Conservation (phyloP, 257 asterid genomes). For the Plantago ovata region DNA sequence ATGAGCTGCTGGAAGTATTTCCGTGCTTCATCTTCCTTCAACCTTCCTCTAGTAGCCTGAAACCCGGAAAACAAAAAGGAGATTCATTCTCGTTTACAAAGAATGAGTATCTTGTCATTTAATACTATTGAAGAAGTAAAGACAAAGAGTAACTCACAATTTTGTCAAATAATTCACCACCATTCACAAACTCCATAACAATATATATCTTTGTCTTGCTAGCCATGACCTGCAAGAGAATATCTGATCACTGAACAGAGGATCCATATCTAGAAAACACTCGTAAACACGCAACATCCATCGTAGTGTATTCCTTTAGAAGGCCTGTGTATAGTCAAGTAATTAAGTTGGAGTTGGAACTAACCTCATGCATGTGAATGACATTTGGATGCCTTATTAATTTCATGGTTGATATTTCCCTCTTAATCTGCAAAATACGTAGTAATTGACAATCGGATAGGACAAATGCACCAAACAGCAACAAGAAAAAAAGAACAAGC, state of each 20-base stretch:
- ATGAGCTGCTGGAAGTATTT: conserved; percentile 69
- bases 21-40: conserved; percentile 70
- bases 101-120: neutral
- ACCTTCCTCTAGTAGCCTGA: conserved; percentile 52
- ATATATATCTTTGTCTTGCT: conserved; percentile 77
- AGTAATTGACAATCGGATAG: no score
- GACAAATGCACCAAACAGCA: no score
- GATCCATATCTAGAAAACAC: conserved; percentile 6
- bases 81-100: conserved; percentile 1
- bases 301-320: neutral
- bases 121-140: conserved; percentile 8
- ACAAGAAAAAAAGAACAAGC: no score
- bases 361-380: conserved; percentile 63
- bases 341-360: no score
- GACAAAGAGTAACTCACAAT: conserved; percentile 38
- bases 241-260: no score
- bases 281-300: conserved; percentile 1
- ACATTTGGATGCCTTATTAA: conserved; percentile 66
- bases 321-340: no score
- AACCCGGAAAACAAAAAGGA: conserved; percentile 6
- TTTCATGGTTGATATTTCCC: conserved; percentile 73
- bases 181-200: conserved; percentile 66
- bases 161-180: conserved; percentile 74
- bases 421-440: conserved; percentile 47
- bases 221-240: conserved; percentile 56